These are phyloP conservation scores for Brassica hybrid DNA, from an alignment of 441 rosid species.

Conservation along the genomic window DNA sequence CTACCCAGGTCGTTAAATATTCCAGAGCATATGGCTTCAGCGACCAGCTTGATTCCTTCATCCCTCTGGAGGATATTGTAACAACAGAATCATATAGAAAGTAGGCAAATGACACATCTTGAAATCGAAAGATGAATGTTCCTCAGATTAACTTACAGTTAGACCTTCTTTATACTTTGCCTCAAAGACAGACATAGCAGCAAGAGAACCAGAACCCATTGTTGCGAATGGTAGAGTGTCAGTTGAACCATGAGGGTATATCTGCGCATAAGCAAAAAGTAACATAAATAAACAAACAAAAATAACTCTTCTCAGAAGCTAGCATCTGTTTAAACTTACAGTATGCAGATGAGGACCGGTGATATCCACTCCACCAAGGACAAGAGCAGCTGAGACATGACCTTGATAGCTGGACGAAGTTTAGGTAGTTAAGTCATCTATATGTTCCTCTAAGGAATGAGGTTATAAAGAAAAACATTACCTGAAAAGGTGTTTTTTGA, in stretches of 20 bases:
- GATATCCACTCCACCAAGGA: conserved; percentile 93
- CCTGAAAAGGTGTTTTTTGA: conserved; percentile 88
- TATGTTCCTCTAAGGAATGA: not conserved
- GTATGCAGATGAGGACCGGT: conserved; percentile 94
- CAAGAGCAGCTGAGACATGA: conserved; percentile 83
- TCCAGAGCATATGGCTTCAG: conserved; percentile 85
- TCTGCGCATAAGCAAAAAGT: conserved; percentile 47
- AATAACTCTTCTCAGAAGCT: not conserved
- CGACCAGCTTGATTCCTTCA: conserved; percentile 77
- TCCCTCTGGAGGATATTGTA: conserved; percentile 59
- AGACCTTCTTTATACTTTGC: conserved; percentile 86
- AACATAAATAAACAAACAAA: not conserved
- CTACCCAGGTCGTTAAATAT: conserved; percentile 93
- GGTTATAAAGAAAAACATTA: conserved; percentile 33
- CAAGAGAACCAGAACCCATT: conserved; percentile 97
- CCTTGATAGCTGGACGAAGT: conserved; percentile 60
- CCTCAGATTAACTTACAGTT: conserved; percentile 56
- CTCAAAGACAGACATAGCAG: conserved; percentile 92
- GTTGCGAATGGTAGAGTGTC: conserved; percentile 94
- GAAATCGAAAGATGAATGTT: not conserved
- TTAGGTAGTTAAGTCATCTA: not conserved
- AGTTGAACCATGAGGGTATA: conserved; percentile 94
- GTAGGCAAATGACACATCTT: not conserved
- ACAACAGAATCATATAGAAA: not conserved
- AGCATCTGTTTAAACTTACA: conserved; percentile 47